Base-by-base conservation (phyloP, 169 alveolate genomes). In the Eimeria sp. region DNA sequence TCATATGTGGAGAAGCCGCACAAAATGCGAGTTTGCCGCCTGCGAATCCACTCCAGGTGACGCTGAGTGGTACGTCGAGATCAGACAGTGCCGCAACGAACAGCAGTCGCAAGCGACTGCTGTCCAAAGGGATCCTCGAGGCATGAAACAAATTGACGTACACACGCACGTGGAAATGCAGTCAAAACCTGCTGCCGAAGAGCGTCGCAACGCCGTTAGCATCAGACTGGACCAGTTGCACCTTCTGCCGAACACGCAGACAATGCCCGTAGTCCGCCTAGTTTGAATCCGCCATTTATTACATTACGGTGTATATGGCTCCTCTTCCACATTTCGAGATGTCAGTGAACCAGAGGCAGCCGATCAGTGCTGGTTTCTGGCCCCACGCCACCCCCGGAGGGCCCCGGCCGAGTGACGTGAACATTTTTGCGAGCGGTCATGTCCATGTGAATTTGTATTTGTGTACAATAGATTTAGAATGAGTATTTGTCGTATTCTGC, bases 171-270 rank as follows among this genome's bases (percentile, higher is more conserved):
- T 27, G 13, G 27, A 80, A 52, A 27, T 25, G 68, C 89, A 49
- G 71, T 49, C 46, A 80, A 80, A 80, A 27, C 71, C 64, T 30
- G 71, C 49, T n/a, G 16, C 49, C 71, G 40, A 52, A 27, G 71
- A 49, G 58, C 49, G 89, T 80, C 71, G 68, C 89, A n/a, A 71
- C 43, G 71, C 3, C 62, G 46, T 33, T 80, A 33, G 52, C 71
- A 80, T 52, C 71, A 52, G 85, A 46, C 37, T 76, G 58, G 85
- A 46, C 89, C 89, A 49, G 37, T 80, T 80, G 89, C 89, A 80
- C 89, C 89, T 80, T 77, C 60, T 20, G 71, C 54, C n/a, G 49
- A 52, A 49, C 71, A 54, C 40, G 89, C 74, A 56, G 89, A 60
- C 89, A 80, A 80, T 27, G 68, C 27, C 37, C 68, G 71, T 30